A percentile compares a stretch with the other conserved stretches of the same genome.
These are phyloP conservation scores for Allium fistulosum DNA, from an alignment of 106 monocot species.

Conservation along the genomic window DNA sequence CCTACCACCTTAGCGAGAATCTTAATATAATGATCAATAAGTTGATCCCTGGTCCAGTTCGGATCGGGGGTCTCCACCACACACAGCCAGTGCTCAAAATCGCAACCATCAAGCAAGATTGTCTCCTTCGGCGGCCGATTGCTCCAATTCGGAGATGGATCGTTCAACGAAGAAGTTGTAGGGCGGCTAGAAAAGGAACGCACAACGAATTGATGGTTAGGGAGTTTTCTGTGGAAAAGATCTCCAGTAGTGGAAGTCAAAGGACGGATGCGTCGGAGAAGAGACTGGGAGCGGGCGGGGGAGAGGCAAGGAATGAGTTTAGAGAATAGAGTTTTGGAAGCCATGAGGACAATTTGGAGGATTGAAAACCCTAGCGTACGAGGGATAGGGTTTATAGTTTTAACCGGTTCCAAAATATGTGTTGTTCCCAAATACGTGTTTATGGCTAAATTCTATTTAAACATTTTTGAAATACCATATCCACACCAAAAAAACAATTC, in stretches of 20 bases:
- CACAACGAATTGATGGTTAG: not conserved
- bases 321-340: not conserved
- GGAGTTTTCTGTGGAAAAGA: not conserved
- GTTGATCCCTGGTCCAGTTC: constrained; percentile 56
- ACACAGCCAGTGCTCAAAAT: constrained; percentile 85
- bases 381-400: too few species aligned
- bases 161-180: constrained; percentile 52
- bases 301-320: not conserved
- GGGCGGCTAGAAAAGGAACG: not conserved
- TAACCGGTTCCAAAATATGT: too few species aligned
- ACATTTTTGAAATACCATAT: too few species aligned
- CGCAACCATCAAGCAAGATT: constrained; percentile 78
- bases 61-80: constrained; percentile 76
- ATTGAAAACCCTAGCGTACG: too few species aligned
- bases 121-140: constrained; percentile 96
- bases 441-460: too few species aligned
- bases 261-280: constrained; percentile 1
- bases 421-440: too few species aligned
- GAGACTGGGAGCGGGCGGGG: constrained; percentile 2
- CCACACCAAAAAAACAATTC: too few species aligned
- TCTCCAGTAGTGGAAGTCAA: constrained; percentile 18
- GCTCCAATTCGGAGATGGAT: constrained; percentile 88
- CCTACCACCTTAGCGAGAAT: constrained; percentile 73
- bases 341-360: not conserved
- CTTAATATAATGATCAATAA: constrained; percentile 79